Evolutionary conservation across 2,329 filamentous ascomycete species (phyloP).

Genomic region (Macroventuria anomochaeta): DNA sequence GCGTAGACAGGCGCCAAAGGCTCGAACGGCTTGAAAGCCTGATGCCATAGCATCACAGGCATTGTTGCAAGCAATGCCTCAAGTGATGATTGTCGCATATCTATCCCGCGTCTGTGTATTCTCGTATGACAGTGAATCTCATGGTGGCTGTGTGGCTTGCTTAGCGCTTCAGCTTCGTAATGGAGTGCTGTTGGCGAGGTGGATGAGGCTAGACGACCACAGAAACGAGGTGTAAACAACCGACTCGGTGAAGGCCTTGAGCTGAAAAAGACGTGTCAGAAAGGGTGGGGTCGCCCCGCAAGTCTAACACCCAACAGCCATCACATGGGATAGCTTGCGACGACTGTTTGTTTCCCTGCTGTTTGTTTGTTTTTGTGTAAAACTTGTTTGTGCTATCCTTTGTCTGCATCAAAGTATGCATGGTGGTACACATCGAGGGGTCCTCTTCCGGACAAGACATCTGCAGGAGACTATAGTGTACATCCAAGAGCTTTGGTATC

Average conservation of each 20-base stretch:
- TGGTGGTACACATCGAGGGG: neutral
- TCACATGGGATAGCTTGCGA: neutral
- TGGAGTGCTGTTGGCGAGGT: neutral
- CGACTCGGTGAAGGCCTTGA: slow-evolving; percentile 7
- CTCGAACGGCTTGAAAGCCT: neutral
- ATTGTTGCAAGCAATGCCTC: slow-evolving; percentile 1
- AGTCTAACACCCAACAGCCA: slow-evolving; percentile 3
- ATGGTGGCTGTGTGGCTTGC: slow-evolving; percentile 14
- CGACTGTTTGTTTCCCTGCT: slow-evolving; percentile 1
- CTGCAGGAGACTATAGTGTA: neutral
- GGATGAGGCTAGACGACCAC: slow-evolving; percentile 9
- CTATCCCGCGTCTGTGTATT: neutral
- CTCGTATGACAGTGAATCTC: slow-evolving; percentile 4
- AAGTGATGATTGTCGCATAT: neutral
- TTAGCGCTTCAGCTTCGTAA: slow-evolving; percentile 4
- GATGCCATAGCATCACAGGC: neutral
- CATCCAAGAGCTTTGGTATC: neutral
- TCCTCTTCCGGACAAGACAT: neutral
- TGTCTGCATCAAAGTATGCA: neutral
- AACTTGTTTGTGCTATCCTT: slow-evolving; percentile 7
- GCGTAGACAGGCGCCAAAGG: neutral
- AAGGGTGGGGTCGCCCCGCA: slow-evolving; percentile 1
- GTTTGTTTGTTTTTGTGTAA: slow-evolving; percentile 2
- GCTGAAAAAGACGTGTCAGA: slow-evolving; percentile 6
- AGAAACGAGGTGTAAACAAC: slow-evolving; percentile 3